Base-by-base conservation (phyloP, 192 early-diverging fungal genomes). In the Coemansia sp. region DNA sequence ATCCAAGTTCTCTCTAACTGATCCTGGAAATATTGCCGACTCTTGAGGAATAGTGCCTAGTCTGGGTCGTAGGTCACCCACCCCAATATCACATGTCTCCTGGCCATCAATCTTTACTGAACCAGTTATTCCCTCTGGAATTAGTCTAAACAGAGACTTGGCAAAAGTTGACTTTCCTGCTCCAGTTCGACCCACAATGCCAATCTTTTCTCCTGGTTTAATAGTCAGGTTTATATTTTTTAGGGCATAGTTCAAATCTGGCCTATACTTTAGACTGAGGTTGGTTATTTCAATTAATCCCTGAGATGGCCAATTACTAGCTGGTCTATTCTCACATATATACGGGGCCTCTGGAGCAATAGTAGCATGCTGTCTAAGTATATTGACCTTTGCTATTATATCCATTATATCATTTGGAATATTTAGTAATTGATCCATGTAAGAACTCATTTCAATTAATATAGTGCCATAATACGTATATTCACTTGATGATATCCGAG, bases 1-100 rank as follows among this genome's bases (percentile, higher is more conserved):
- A 60, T 92, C 90, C 39, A 92, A 60, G 67, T 92, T 92, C 43
- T 83, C 73, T 7, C 91, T 79, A 41, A 91, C 67, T 1, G 88
- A 84, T 12, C 90, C 90, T 39, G 77, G 77, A 50, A 90, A 88
- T 12, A 91, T 50, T 4, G 83, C 73, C 0, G 89, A 86, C 22
- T 90, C 89, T 63, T 88, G 87, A 2, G 88, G 87, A 17, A 88
- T 84, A 37, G 88, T 84, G 19, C 76, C 79, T 22, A 88, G 64
- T 4, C 59, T 67, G 0, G 82, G 69, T 7, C 87, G 62, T 55
- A 87, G 53, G 35, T 87, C 74, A 19, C 67, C 54, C 14, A 88
- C 67, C 23, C 86, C 86, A 51, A 88, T 74, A 21, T 73, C 85
- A 29, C 65, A 61, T 25, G 75, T 21, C 41, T 87, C 85, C 41